Percentiles rank a stretch among this genome's conserved stretches.
Conservation (phyloP, 768 basidiomycete species). For the Panaeolus cyanescens region DNA sequence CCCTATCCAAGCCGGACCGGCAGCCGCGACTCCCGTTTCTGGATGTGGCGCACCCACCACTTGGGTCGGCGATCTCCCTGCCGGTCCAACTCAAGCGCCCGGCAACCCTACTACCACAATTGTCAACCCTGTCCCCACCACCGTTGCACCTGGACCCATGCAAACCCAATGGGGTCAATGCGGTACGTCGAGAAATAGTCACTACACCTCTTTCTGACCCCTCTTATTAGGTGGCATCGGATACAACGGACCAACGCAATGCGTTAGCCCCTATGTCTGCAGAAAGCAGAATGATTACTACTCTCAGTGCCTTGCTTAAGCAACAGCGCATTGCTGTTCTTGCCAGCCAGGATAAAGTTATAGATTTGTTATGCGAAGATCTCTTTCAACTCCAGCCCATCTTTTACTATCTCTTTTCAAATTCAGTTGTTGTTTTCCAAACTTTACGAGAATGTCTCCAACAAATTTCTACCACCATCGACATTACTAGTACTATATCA, state of each 20-base stretch:
- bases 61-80: neutral
- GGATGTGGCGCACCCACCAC: slow-evolving; percentile 19
- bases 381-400: too few relatives aligned
- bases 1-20: slow-evolving; percentile 19
- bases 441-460: too few relatives aligned
- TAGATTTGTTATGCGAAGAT: too few relatives aligned
- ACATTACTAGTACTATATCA: too few relatives aligned
- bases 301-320: neutral
- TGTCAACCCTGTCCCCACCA: neutral
- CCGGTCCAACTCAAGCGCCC: neutral
- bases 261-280: neutral
- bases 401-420: too few relatives aligned
- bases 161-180: slow-evolving; percentile 3
- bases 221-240: neutral
- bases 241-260: neutral
- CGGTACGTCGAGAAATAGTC: neutral
- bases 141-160: neutral
- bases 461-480: too few relatives aligned
- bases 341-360: too few relatives aligned
- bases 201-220: neutral
- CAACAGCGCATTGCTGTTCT: too few relatives aligned
- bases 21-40: slow-evolving; percentile 9
- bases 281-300: slow-evolving; percentile 1
- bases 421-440: too few relatives aligned
- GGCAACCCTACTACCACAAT: neutral